These are phyloP conservation scores for Syncephalis fuscata DNA, from an alignment of 371 early-diverging fungal species.

Conservation along the genomic window DNA sequence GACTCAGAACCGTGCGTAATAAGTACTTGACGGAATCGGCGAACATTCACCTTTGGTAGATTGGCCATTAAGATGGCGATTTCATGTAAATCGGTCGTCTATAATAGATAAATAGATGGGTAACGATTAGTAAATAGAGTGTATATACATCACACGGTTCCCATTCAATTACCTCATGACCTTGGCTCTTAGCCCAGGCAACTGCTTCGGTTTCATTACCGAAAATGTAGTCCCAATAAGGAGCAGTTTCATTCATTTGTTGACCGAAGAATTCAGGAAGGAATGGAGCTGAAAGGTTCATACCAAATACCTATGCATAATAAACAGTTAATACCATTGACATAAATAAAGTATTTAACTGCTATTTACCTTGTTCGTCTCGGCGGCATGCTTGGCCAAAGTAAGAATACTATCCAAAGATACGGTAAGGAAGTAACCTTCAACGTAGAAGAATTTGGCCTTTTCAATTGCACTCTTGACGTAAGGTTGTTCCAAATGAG, in stretches of 20 bases:
- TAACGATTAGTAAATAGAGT: too few species aligned
- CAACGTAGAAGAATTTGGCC: constrained; percentile 79
- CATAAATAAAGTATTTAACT: too few species aligned
- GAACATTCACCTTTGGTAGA: constrained; percentile 57
- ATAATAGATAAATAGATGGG: background rate
- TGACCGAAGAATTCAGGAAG: constrained; percentile 83
- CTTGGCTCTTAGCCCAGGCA: constrained; percentile 58
- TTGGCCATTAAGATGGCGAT: constrained; percentile 67
- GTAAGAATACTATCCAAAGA: constrained; percentile 60
- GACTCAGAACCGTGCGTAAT: constrained; percentile 79
- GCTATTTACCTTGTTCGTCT: constrained; percentile 34
- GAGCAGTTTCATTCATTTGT: constrained; percentile 51
- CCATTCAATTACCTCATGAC: constrained; percentile 12
- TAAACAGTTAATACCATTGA: constrained; percentile 13
- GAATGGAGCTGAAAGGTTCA: constrained; percentile 94
- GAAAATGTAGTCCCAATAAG: constrained; percentile 80
- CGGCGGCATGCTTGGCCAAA: constrained; percentile 78
- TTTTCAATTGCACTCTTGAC: constrained; percentile 77
- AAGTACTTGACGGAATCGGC: constrained; percentile 69
- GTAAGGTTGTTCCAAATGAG: constrained; percentile 52
- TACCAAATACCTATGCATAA: constrained; percentile 49
- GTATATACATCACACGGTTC: too few species aligned
- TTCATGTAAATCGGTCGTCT: constrained; percentile 46
- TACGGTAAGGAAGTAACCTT: constrained; percentile 85
- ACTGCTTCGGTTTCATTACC: constrained; percentile 93